Evolutionary conservation across 2,329 filamentous ascomycete genomes (phyloP), one percentile per base, ranked within the genome.

Genomic region (Lecanoromycetidae sp.): DNA sequence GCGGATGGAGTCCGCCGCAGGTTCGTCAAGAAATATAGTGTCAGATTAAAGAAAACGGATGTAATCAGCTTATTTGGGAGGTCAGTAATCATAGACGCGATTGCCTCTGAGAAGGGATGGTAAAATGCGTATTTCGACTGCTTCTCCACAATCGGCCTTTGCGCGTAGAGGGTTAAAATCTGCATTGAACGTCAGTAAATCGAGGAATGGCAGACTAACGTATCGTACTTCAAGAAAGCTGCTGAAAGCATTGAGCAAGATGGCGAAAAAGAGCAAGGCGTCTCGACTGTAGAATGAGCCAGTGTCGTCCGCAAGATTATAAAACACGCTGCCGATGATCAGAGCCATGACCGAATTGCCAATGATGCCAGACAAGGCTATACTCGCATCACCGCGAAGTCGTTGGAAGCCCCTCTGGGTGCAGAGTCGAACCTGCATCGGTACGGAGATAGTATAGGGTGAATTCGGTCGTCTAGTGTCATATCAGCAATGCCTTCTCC

Each of bases 91-190:
- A 94, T 91, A 8, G 84, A 91, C 0, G 84, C 79, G 50, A 86
- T 73, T n/a, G 87, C 85, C 71, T 95, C 87, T 13, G 87, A 83
- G 8, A 83, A 87, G 0, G 88, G 87, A 58, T 94, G 88, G 58
- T 94, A 94, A 15, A 94, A 72, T 15, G 87, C 87, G 61, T 94
- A 94, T 49, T 83, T 79, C 47, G 74, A 69, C 57, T 95, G 88
- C 62, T 94, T 94, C 61, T 94, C 87, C 51, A 95, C 86, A 57
- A 94, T 94, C 1, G 84, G 83, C 30, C 88, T 82, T 74, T 94
- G 87, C 2, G 84, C 77, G 60, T 91, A 95, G 4, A 94, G 73
- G 0, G 84, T 87, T 27, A 91, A 65, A 60, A 94, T 91, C 71
- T 81, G 51, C 0, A n/a, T 47, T 52, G 9, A 13, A 20, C 2